phyloP scores from a whole-genome alignment of 257 asterid genomes.

The Solanum dulcamara region DNA sequence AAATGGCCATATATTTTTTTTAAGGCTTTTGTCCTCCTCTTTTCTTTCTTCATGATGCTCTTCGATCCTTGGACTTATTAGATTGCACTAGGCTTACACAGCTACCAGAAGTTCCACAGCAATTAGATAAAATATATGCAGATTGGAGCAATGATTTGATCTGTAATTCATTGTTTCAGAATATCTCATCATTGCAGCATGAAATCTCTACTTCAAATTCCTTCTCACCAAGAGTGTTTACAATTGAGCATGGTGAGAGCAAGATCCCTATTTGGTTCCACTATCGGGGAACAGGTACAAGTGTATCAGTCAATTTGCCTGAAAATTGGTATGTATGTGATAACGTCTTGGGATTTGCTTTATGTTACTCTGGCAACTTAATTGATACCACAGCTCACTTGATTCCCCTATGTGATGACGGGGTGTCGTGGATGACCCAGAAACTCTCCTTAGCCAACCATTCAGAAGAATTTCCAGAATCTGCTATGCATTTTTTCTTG shows the following conservation, averaged over 20 bases:
- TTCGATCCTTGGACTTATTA: too few species aligned
- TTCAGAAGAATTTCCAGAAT: not conserved
- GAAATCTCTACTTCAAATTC: not conserved
- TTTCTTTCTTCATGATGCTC: too few species aligned
- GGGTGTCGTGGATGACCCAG: not conserved
- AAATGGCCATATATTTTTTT: too few species aligned
- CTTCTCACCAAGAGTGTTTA: not conserved
- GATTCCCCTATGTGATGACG: not conserved
- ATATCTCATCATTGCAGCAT: not conserved
- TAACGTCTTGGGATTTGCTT: not conserved
- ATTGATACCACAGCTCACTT: not conserved
- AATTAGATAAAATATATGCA: too few species aligned
- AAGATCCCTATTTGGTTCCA: not conserved
- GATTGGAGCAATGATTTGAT: too few species aligned
- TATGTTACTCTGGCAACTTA: not conserved
- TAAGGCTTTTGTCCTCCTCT: too few species aligned
- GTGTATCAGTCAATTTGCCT: not conserved
- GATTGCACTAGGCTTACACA: too few species aligned
- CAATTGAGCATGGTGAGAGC: not conserved
- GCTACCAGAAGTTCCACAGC: too few species aligned
- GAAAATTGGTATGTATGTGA: not conserved
- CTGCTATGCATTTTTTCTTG: not conserved
- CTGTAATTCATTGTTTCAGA: too few species aligned
- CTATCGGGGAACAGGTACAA: not conserved
- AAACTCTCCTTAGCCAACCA: not conserved